Percentiles rank a stretch among this genome's conserved stretches.
Evolutionary conservation across 495 filamentous ascomycete genomes (phyloP).

Genomic region (Penicillium turbatum): DNA sequence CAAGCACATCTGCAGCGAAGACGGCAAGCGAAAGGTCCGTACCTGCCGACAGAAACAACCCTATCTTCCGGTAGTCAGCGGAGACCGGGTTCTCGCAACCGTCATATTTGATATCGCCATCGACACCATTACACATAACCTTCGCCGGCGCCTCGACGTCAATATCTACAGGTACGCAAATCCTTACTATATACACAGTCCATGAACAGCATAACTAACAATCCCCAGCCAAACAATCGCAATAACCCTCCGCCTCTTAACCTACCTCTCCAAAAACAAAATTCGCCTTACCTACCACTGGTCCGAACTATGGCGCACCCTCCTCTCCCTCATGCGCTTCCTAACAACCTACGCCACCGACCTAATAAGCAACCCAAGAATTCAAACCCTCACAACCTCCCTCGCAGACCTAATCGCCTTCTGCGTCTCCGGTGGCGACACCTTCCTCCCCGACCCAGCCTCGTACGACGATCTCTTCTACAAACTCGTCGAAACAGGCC

Average conservation of each 20-base stretch:
- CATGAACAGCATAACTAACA: background rate
- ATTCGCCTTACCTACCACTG: slow-evolving; percentile 84
- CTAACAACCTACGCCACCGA: slow-evolving; percentile 78
- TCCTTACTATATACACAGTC: background rate
- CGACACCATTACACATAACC: slow-evolving; percentile 91
- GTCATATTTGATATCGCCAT: slow-evolving; percentile 79
- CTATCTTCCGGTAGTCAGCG: slow-evolving; percentile 69
- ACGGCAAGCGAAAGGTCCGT: slow-evolving; percentile 69
- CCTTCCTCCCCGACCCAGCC: slow-evolving; percentile 83
- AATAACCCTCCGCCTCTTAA: slow-evolving; percentile 73
- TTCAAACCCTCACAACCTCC: slow-evolving; percentile 45
- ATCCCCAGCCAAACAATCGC: slow-evolving; percentile 52
- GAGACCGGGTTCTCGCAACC: slow-evolving; percentile 66
- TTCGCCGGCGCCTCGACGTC: slow-evolving; percentile 77
- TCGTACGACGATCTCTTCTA: slow-evolving; percentile 97
- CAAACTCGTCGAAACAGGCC: slow-evolving; percentile 90
- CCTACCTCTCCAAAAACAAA: slow-evolving; percentile 75
- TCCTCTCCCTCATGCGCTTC: slow-evolving; percentile 88
- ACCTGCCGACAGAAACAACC: slow-evolving; percentile 89
- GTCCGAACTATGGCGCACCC: slow-evolving; percentile 88
- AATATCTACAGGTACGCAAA: slow-evolving; percentile 65
- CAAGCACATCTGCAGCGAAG: slow-evolving; percentile 80
- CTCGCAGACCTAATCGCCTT: slow-evolving; percentile 84
- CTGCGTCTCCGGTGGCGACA: slow-evolving; percentile 80
- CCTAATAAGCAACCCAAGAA: slow-evolving; percentile 58